Conservation (phyloP, 371 early-diverging fungal species). For the Syncephalastrum monosporum region DNA sequence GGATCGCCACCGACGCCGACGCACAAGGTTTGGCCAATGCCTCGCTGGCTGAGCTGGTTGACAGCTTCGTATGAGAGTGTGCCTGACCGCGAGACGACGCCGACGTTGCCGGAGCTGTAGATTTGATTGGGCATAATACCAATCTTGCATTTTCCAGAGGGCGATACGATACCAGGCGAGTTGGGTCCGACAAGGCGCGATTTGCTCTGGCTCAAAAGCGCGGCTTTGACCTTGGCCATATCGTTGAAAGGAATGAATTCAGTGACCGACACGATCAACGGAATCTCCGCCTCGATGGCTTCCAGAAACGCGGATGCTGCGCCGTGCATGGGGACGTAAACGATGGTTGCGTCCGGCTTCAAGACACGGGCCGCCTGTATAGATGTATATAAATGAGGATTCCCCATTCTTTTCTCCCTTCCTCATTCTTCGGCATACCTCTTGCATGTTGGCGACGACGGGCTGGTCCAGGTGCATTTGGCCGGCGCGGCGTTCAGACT, state of each 20-base stretch:
- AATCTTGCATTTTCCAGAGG: slow-evolving; percentile 93
- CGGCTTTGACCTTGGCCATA: slow-evolving; percentile 89
- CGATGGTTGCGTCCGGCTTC: slow-evolving; percentile 94
- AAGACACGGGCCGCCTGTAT: slow-evolving; percentile 72
- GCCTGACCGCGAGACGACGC: slow-evolving; percentile 98
- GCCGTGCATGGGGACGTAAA: slow-evolving; percentile 97
- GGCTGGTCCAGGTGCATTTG: slow-evolving; percentile 92
- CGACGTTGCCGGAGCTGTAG: slow-evolving; percentile 93
- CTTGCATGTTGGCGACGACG: slow-evolving; percentile 90
- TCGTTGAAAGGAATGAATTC: slow-evolving; percentile 99
- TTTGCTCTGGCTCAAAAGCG: slow-evolving; percentile 77
- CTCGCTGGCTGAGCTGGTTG: slow-evolving; percentile 92
- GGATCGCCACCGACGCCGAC: slow-evolving; percentile 99
- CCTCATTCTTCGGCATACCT: slow-evolving; percentile 48
- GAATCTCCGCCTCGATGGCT: slow-evolving; percentile 96
- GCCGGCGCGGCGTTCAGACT: slow-evolving; percentile 96
- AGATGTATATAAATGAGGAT: not conserved
- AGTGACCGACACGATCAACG: slow-evolving; percentile 95
- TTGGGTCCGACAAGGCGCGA: slow-evolving; percentile 98
- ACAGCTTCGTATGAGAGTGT: slow-evolving; percentile 99
- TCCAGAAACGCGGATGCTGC: slow-evolving; percentile 96
- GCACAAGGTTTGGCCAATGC: slow-evolving; percentile 95
- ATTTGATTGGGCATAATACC: slow-evolving; percentile 99
- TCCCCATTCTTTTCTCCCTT: not conserved
- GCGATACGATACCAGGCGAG: slow-evolving; percentile 99